Percentiles rank a stretch among this genome's conserved stretches.
Conservation (phyloP, 164 flowering plant genomes). For the Tetracentron sinense region DNA sequence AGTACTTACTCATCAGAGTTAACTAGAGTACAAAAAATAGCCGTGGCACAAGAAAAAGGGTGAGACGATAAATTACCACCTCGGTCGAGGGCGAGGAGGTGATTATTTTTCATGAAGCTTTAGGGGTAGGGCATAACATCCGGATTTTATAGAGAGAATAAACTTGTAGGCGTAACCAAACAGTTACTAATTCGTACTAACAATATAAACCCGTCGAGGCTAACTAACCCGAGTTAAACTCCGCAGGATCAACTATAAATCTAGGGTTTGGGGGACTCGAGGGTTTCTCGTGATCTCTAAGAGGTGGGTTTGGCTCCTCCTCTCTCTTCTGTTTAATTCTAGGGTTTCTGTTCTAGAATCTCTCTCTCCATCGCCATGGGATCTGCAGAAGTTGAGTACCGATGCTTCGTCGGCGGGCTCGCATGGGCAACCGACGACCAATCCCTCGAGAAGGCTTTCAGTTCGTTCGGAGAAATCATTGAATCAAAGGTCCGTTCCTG, state of each 20-base stretch:
- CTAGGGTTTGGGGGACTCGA: background rate
- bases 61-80: no score
- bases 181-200: background rate
- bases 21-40: no score
- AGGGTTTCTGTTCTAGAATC: background rate
- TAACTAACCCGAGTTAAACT: background rate
- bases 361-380: background rate
- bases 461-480: slow-evolving; percentile 5
- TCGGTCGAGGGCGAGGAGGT: no score
- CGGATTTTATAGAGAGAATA: no score
- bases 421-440: slow-evolving; percentile 21
- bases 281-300: background rate
- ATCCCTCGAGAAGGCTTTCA: slow-evolving; percentile 12
- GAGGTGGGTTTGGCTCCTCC: background rate
- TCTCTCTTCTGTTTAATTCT: background rate
- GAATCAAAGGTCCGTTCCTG: slow-evolving; percentile 19
- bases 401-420: slow-evolving; percentile 20
- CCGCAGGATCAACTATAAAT: background rate
- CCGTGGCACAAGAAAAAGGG: no score
- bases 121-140: no score
- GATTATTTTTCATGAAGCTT: no score
- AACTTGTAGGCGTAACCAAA: no score
- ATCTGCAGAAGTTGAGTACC: slow-evolving; percentile 16
- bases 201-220: background rate
- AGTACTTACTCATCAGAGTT: no score